Conservation (phyloP, 1,284 basidiomycete genomes). For the Naganishia sp. region DNA sequence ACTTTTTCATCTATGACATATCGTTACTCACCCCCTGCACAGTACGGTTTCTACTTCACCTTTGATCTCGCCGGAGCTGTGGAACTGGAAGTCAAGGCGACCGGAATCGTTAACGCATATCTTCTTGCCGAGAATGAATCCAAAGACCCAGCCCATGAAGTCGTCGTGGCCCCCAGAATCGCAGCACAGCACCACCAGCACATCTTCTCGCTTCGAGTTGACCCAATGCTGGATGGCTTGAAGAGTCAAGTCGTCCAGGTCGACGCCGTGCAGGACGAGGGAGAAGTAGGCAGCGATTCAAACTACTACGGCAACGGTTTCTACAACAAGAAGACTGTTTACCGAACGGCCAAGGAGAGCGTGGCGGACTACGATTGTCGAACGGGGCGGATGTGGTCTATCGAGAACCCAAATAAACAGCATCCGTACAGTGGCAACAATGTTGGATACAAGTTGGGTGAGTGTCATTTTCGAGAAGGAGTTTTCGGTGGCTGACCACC, state of each 20-base stretch:
- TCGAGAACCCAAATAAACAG: constrained; percentile 47
- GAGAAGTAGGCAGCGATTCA: constrained; percentile 67
- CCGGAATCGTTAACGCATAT: constrained; percentile 65
- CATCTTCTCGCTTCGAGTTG: constrained; percentile 56
- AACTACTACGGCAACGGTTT: constrained; percentile 86
- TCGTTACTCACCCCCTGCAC: background rate
- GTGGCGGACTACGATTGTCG: constrained; percentile 65
- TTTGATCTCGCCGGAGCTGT: constrained; percentile 46
- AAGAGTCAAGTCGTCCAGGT: constrained; percentile 79
- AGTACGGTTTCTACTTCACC: constrained; percentile 46
- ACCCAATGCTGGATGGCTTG: constrained; percentile 91
- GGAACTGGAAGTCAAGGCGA: constrained; percentile 60
- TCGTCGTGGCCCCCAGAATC: constrained; percentile 69
- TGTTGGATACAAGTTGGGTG: constrained; percentile 64
- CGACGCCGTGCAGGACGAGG: constrained; percentile 66
- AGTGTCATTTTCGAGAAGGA: background rate
- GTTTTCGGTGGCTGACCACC: background rate
- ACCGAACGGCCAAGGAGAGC: constrained; percentile 63
- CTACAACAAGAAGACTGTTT: constrained; percentile 63
- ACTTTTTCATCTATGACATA: background rate
- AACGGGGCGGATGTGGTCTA: constrained; percentile 71
- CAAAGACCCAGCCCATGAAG: constrained; percentile 58
- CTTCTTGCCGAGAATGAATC: constrained; percentile 54
- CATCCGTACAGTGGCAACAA: constrained; percentile 71
- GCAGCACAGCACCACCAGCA: constrained; percentile 91